A percentile compares a stretch with the other conserved stretches of the same genome.
These are phyloP conservation scores for Colletotrichum zoysiae DNA, from an alignment of 2,329 filamentous ascomycete genomes.

Conservation along the genomic window DNA sequence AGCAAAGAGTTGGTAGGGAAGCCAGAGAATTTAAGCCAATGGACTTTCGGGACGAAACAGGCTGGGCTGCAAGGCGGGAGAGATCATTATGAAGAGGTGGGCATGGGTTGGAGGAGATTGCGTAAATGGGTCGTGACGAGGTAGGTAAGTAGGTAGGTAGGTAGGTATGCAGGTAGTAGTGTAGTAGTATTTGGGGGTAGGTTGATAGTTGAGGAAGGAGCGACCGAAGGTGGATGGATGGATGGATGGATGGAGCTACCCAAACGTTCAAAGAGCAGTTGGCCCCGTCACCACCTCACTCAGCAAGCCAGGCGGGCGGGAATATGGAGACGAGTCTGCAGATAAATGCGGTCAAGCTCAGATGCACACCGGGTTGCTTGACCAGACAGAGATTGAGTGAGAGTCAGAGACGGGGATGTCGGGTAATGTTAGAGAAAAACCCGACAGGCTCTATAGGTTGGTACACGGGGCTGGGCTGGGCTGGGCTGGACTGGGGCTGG, in stretches of 20 bases:
- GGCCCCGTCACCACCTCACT: conserved; percentile 32
- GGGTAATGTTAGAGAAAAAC: not conserved
- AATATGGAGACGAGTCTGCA: conserved; percentile 21
- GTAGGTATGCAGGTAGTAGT: too few relatives aligned
- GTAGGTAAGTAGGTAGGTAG: too few relatives aligned
- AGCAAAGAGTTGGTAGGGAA: conserved; percentile 33
- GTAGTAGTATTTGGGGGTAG: conserved; percentile 12
- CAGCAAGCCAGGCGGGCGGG: conserved; percentile 26
- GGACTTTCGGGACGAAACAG: conserved; percentile 37
- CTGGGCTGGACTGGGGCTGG: conserved; percentile 7
- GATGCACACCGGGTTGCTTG: conserved; percentile 6
- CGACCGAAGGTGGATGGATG: conserved; percentile 18
- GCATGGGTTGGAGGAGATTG: conserved; percentile 36
- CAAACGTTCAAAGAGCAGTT: conserved; percentile 22
- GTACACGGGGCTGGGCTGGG: conserved; percentile 3
- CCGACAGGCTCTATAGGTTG: not conserved
- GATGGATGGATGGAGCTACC: conserved; percentile 8
- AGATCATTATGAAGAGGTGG: conserved; percentile 40
- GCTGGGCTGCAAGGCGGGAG: conserved; percentile 32
- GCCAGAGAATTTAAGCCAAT: conserved; percentile 41
- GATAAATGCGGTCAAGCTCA: conserved; percentile 2
- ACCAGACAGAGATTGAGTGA: not conserved
- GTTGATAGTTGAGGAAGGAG: conserved; percentile 17
- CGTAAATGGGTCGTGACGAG: conserved; percentile 14
- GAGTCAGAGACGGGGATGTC: not conserved